Evolutionary conservation across 1,284 basidiomycete genomes (phyloP).

Genomic region (Porodaedalea pini): DNA sequence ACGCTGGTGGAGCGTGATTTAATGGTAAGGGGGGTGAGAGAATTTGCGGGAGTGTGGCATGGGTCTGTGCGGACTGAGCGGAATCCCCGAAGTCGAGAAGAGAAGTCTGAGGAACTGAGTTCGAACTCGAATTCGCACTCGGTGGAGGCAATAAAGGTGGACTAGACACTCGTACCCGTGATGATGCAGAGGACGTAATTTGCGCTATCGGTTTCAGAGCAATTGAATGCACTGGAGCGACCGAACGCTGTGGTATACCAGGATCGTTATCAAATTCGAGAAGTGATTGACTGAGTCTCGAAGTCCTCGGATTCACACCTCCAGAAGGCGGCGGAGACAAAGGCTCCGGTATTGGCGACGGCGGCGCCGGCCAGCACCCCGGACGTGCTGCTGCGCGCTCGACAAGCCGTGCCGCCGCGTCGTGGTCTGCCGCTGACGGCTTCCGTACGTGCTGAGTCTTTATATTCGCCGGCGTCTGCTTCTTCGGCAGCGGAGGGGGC

Average conservation of each 20-base stretch:
- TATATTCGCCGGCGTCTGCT: constrained; percentile 10
- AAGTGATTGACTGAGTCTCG: constrained; percentile 22
- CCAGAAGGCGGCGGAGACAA: constrained; percentile 34
- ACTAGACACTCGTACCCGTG: neutral
- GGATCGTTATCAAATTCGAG: constrained; percentile 27
- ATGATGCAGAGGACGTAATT: constrained; percentile 2
- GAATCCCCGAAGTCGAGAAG: constrained; percentile 6
- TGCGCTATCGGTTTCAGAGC: constrained; percentile 14
- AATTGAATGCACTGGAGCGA: constrained; percentile 7
- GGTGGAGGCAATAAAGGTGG: constrained; percentile 1
- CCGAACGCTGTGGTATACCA: constrained; percentile 15
- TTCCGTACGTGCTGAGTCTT: constrained; percentile 13
- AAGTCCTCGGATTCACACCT: constrained; percentile 11
- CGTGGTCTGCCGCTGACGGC: constrained; percentile 15
- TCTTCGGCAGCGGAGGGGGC: constrained; percentile 14
- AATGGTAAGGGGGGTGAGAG: neutral
- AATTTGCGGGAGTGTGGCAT: neutral
- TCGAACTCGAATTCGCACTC: neutral
- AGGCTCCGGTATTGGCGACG: constrained; percentile 48
- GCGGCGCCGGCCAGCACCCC: constrained; percentile 62
- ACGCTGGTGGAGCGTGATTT: constrained; percentile 11
- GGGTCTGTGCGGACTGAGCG: neutral
- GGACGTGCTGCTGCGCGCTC: constrained; percentile 38
- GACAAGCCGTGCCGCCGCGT: constrained; percentile 19
- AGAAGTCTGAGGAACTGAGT: neutral